phyloP scores from a whole-genome alignment of 208 protist species.

The Dictyostelium gargantuum region DNA sequence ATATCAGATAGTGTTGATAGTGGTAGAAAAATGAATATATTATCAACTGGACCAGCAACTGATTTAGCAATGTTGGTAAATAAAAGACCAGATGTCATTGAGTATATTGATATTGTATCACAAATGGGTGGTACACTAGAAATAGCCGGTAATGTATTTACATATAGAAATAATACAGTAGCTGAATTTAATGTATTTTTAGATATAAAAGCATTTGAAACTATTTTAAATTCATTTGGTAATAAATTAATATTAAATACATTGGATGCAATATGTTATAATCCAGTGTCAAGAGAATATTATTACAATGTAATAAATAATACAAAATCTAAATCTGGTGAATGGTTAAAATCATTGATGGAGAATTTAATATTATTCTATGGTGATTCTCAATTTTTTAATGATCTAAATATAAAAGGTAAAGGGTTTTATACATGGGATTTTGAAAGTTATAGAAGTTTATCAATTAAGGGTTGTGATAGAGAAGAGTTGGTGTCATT shows the following conservation, averaged over 20 bases:
- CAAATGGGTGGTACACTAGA: background rate
- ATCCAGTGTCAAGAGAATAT: background rate
- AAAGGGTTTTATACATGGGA: background rate
- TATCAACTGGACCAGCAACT: background rate
- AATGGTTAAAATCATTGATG: background rate
- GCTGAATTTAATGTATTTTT: background rate
- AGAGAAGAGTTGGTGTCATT: background rate
- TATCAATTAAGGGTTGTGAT: background rate
- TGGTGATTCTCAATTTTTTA: background rate
- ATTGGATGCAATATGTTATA: background rate
- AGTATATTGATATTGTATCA: background rate
- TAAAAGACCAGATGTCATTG: background rate
- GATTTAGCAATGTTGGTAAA: background rate
- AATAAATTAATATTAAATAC: background rate
- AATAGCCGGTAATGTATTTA: background rate
- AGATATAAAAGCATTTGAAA: background rate
- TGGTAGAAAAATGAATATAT: background rate
- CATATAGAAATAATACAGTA: background rate
- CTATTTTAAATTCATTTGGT: background rate
- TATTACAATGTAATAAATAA: background rate
- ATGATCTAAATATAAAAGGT: background rate
- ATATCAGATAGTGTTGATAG: too few relatives aligned
- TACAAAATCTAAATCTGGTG: background rate
- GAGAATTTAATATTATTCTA: background rate
- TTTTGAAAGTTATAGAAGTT: background rate